Evolutionary conservation across 169 alveolate genomes (phyloP).

Genomic region (Plasmodium falciparum): DNA sequence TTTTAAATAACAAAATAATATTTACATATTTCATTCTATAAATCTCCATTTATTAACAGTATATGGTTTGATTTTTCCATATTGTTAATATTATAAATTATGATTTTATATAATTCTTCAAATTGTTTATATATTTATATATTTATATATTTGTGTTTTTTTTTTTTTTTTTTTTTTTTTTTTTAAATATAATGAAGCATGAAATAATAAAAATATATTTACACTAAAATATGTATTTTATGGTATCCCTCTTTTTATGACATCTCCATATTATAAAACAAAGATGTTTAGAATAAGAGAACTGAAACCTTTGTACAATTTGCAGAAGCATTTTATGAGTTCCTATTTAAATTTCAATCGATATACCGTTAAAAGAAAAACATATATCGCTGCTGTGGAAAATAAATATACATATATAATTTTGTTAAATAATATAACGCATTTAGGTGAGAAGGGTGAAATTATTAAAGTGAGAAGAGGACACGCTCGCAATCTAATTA

Average conservation of each 20-base stretch:
- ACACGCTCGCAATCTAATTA: constrained; percentile 48
- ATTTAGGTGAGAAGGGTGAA: constrained; percentile 61
- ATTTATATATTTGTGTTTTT: neutral
- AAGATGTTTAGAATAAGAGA: constrained; percentile 26
- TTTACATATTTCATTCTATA: too few relatives aligned
- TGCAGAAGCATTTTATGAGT: constrained; percentile 33
- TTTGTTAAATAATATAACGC: constrained; percentile 51
- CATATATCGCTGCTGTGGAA: constrained; percentile 67
- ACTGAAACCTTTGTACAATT: constrained; percentile 9
- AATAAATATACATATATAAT: constrained; percentile 51
- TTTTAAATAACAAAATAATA: too few relatives aligned
- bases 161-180: constrained; percentile 18
- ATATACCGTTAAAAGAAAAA: constrained; percentile 66
- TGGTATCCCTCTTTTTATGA: neutral
- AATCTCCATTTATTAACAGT: too few relatives aligned
- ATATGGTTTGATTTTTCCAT: too few relatives aligned
- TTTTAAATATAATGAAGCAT: neutral
- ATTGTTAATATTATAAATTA: too few relatives aligned
- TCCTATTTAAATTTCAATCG: constrained; percentile 61
- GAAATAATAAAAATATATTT: too few relatives aligned
- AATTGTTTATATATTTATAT: neutral
- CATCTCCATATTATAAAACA: too few relatives aligned
- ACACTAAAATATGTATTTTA: neutral
- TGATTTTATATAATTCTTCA: neutral
- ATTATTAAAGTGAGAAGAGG: constrained; percentile 62